Evolutionary conservation across 768 basidiomycete species (phyloP), one percentile per base, ranked within the genome.

Genomic region (Pleurotus sapidus): DNA sequence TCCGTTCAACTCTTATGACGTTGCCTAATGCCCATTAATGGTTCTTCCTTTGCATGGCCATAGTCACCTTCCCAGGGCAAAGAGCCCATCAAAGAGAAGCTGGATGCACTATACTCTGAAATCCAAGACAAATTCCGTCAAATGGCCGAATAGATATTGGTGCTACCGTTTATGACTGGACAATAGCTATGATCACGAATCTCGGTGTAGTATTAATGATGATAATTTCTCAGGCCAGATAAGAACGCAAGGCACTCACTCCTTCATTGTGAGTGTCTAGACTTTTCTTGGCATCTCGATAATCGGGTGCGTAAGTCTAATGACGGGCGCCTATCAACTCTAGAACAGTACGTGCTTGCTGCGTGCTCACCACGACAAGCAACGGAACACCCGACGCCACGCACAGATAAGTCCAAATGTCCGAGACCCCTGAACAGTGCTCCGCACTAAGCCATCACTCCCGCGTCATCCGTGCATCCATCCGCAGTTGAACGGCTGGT

Each of bases 111-210:
- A 46, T 79, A 95, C 69, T 70, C 75, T 55, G 95, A 97, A 74
- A 97, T 98, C 60, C 88, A 89, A 67, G 93, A 95, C 72, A 95
- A 90, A 68, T 97, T 98, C 80, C 84, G 91, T 58, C 88, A 89
- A 72, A 73, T 93, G 71, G 88, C 78, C 63, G 91, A 93, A 76
- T 93, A 83, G 55, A 38, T 14, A 43, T 43, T 45, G 14, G 11
- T 18, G 15, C 11, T 51, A 39, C 24, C 24, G 72, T 70, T 39
- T 60, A 58, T 57, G 58, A 49, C 56, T 53, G 60, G 27, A 59
- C 30, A 34, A 34, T 11, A 55, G 60, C 56, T 42, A 38, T 37
- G 49, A n/a, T 50, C 25, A 38, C 30, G 30, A 34, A 34, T 37
- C 55, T 34, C 54, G 59, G 54, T 61, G 51, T 61, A 45, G 55